Base-by-base conservation (phyloP, 169 alveolate genomes). In the Plasmodium adleri region DNA sequence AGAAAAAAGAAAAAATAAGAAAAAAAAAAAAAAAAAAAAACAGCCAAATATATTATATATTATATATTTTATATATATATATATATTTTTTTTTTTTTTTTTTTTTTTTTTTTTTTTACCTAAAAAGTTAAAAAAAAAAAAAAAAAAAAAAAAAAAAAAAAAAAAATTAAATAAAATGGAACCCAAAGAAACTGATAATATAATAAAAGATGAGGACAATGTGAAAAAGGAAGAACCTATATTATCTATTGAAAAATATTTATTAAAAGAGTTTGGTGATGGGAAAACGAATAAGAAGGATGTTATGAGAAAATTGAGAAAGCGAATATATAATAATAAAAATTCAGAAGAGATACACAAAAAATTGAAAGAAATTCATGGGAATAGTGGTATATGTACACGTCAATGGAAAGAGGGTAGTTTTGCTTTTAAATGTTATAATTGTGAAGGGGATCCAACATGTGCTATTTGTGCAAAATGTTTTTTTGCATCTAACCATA, bases 391-490 rank as follows among this genome's bases (percentile, higher is more conserved):
- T 12, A 63, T 68, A 1, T 87, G 92, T 32, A 66, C 92, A 22
- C 73, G 58, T 1, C 92, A 87, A 56, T 87, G 92, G 92, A 71
- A 47, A 60, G 83, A 52, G 17, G 74, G 88, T 0, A 76, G 90
- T 26, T 54, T 88, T 49, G 93, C 93, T 20, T 88, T 88, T 67
- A 73, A 74, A 22, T 88, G 93, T 58, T 64, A 58, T 20, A 74
- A 88, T 60, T 88, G 93, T 67, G 90, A 78, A 64, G 85, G 80
- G 17, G 93, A 88, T 58, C 78, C 88, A 0, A 75, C 89, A 22
- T 88, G 93, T 66, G 93, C 91, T 13, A 67, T 75, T 3, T 88
- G 93, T 45, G 90, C 76, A 54, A 76, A 70, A 15, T 88, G 93
- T 13, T 74, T 75, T 20, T 75, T 88, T 47, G 63, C 39, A 22